Percentiles rank a stretch among this genome's conserved stretches.
Evolutionary conservation across 78 protist genomes (phyloP).

Genomic region (Guillardia theta): DNA sequence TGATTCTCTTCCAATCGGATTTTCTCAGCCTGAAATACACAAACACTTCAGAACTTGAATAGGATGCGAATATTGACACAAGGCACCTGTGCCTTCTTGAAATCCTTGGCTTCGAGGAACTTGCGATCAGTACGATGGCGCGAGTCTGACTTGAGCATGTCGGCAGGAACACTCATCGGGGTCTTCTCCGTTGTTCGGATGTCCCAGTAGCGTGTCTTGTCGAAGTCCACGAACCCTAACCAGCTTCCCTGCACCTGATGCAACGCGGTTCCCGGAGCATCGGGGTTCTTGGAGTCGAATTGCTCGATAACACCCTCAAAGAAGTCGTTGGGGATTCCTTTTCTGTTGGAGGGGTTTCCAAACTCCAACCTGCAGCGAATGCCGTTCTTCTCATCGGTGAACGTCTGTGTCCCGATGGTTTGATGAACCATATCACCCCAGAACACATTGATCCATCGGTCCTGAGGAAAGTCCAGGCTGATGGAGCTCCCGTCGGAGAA

Average conservation of each 20-base stretch:
- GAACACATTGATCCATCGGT: background rate
- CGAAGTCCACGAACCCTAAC: conserved; percentile 22
- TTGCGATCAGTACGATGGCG: conserved; percentile 18
- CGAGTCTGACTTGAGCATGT: background rate
- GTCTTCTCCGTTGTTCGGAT: background rate
- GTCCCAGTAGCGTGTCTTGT: conserved; percentile 10
- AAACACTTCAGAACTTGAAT: background rate
- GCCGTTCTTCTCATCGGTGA: background rate
- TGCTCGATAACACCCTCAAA: conserved; percentile 14
- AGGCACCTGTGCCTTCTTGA: background rate
- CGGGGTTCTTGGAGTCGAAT: background rate
- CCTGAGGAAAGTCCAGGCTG: background rate
- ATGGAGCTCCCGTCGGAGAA: background rate
- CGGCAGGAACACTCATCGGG: background rate
- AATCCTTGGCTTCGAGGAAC: background rate
- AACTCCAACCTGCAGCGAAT: background rate
- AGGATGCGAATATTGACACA: background rate
- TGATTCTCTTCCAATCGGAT: background rate
- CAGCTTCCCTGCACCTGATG: background rate
- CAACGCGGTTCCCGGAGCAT: background rate
- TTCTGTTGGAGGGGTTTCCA: background rate
- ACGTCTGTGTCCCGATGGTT: background rate
- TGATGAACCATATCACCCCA: conserved; percentile 19
- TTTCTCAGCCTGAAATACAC: background rate
- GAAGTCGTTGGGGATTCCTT: background rate